Base-by-base conservation (phyloP, 805 yeast genomes). In the Yueomyces sp. region DNA sequence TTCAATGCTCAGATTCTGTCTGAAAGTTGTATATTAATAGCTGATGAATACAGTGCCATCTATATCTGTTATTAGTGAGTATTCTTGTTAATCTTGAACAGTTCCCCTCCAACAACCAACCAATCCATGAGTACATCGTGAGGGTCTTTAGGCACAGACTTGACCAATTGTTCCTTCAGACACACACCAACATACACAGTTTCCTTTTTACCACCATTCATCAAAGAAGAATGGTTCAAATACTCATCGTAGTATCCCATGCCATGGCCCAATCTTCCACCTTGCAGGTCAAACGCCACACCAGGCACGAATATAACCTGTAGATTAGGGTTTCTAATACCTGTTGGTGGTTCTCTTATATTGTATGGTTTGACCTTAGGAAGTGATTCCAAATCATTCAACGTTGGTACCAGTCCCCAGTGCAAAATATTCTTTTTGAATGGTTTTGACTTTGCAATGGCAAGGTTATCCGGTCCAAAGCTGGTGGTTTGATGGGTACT, bases 171-270 rank as follows among this genome's bases (percentile, higher is more conserved):
- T 39, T 62, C 57, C 12, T 51, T 47, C 7, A 62, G 46, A 2
- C 59, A 53, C 5, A 62, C 45, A 1, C 64, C 65, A 19, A 62
- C 44, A 8, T 61, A 48, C 19, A 59, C 26, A 3, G 65, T 64
- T 34, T 41, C 43, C 8, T 45, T 40, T 19, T 19, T 19, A 19
- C 19, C 19, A 26, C 54, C 50, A 36, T 52, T 48, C 28, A 49
- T 44, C 29, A 50, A 45, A 31, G 42, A 42, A 50, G 77, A 77
- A 42, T 81, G 63, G 40, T 68, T 64, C 38, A 83, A 70, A 52
- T 69, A 83, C 52, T 81, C 85, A 58, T 90, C 98, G 59, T 92
- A 90, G 59, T 76, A 87, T 0, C 96, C 98, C 4, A 80, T 90
- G 1, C 98, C 98, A 57, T 86, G 94, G 1, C 98, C 98, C 43